Percentiles rank a stretch among this genome's conserved stretches.
Evolutionary conservation across 2,329 filamentous ascomycete species (phyloP).

Genomic region (Cercospora brassicicola): DNA sequence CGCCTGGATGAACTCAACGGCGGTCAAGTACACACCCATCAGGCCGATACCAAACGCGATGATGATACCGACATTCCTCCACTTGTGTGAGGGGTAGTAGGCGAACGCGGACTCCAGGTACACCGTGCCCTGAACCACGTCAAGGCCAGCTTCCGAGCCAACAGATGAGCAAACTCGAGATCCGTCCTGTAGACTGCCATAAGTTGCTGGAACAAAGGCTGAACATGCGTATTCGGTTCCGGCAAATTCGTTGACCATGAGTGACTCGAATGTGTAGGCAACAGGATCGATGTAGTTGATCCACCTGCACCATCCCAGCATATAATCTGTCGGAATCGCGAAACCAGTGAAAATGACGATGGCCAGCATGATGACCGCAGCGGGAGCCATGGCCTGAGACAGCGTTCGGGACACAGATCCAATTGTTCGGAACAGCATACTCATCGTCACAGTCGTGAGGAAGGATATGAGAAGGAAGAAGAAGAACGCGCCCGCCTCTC

Average conservation of each 20-base stretch:
- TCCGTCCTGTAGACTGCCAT: conserved; percentile 37
- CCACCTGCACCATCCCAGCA: conserved; percentile 80
- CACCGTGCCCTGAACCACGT: conserved; percentile 43
- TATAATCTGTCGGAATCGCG: conserved; percentile 58
- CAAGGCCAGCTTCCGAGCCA: conserved; percentile 44
- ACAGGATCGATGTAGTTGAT: conserved; percentile 79
- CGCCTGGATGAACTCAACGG: conserved; percentile 49
- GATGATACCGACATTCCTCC: conserved; percentile 51
- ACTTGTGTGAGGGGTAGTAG: conserved; percentile 46
- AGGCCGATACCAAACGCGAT: conserved; percentile 48
- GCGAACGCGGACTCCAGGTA: conserved; percentile 38
- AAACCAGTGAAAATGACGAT: conserved; percentile 71
- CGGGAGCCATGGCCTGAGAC: conserved; percentile 58
- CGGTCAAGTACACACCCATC: conserved; percentile 45
- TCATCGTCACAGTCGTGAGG: conserved; percentile 72
- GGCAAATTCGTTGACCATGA: conserved; percentile 73
- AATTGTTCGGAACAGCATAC: conserved; percentile 81
- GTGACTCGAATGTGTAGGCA: conserved; percentile 74
- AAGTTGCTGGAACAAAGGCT: conserved; percentile 46
- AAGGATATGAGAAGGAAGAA: conserved; percentile 79
- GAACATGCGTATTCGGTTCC: conserved; percentile 58
- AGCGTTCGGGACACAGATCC: conserved; percentile 71
- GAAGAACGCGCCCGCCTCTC: conserved; percentile 76
- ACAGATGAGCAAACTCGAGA: conserved; percentile 46
- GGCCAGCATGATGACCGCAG: conserved; percentile 61